These are phyloP conservation scores for Aspergillus awamori DNA, from an alignment of 2,329 filamentous ascomycete genomes.

Conservation along the genomic window DNA sequence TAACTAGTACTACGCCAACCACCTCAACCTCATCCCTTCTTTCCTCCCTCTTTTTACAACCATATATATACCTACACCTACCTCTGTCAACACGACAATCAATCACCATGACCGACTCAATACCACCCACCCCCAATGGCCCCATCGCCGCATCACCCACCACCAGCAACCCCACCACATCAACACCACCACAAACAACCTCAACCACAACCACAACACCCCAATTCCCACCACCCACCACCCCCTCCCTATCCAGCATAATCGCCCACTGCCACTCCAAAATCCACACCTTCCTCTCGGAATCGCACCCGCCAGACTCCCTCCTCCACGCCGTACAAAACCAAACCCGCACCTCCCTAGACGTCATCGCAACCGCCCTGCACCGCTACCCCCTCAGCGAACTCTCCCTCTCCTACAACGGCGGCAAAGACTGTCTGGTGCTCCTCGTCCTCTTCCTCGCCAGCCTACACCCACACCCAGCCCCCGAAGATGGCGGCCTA, in stretches of 20 bases:
- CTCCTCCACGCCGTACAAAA: slow-evolving; percentile 66
- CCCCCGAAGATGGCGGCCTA: slow-evolving; percentile 25
- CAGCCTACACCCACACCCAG: slow-evolving; percentile 54
- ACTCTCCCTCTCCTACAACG: slow-evolving; percentile 92
- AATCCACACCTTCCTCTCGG: slow-evolving; percentile 67
- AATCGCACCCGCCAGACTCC: slow-evolving; percentile 58
- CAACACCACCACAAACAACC: neutral
- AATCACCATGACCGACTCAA: neutral
- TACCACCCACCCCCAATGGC: neutral
- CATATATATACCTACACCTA: neutral
- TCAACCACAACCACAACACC: neutral
- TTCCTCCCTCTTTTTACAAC: neutral
- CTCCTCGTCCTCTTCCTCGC: slow-evolving; percentile 85
- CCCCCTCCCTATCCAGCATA: slow-evolving; percentile 57
- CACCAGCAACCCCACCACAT: neutral
- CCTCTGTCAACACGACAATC: neutral
- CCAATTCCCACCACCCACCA: neutral
- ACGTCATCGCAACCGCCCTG: slow-evolving; percentile 74
- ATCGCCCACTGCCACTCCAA: slow-evolving; percentile 63
- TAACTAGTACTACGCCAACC: neutral
- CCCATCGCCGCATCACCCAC: neutral
- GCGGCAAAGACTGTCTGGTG: slow-evolving; percentile 96
- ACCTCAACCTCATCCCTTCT: neutral
- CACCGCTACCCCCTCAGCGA: slow-evolving; percentile 74
- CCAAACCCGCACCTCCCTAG: slow-evolving; percentile 73